Percentiles rank a stretch among this genome's conserved stretches.
These are phyloP conservation scores for Talaromyces borbonicus DNA, from an alignment of 495 filamentous ascomycete genomes.

Conservation along the genomic window DNA sequence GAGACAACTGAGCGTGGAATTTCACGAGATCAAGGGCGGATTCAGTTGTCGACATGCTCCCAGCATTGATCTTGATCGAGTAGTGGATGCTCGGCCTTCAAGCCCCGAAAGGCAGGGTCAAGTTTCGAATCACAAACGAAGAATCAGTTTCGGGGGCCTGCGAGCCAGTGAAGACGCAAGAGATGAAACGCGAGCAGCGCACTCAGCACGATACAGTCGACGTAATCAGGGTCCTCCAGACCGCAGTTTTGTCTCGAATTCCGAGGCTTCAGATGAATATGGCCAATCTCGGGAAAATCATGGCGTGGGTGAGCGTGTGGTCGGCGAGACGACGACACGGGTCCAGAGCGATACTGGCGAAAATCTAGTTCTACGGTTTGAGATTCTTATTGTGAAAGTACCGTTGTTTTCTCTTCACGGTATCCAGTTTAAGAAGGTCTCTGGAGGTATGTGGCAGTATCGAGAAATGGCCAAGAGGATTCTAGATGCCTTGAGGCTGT, in stretches of 20 bases:
- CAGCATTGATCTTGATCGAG: slow-evolving; percentile 76
- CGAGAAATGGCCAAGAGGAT: slow-evolving; percentile 97
- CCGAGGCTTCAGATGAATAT: slow-evolving; percentile 68
- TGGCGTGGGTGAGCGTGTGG: slow-evolving; percentile 37
- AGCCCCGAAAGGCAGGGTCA: slow-evolving; percentile 44
- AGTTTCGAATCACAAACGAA: slow-evolving; percentile 54
- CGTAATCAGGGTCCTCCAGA: slow-evolving; percentile 44
- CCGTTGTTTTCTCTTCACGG: slow-evolving; percentile 87
- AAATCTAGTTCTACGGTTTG: slow-evolving; percentile 75
- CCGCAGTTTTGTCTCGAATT: slow-evolving; percentile 62
- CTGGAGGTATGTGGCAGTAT: slow-evolving; percentile 95
- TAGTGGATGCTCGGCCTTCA: slow-evolving; percentile 45
- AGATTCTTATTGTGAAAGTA: slow-evolving; percentile 97
- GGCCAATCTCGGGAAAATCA: slow-evolving; percentile 34
- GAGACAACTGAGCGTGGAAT: slow-evolving; percentile 78
- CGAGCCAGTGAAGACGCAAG: slow-evolving; percentile 40
- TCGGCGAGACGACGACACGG: slow-evolving; percentile 75
- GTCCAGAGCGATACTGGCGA: slow-evolving; percentile 78
- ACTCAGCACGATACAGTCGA: slow-evolving; percentile 22
- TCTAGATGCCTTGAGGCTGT: slow-evolving; percentile 71
- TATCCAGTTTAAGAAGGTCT: slow-evolving; percentile 96
- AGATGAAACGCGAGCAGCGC: slow-evolving; percentile 15
- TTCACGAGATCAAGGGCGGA: slow-evolving; percentile 83
- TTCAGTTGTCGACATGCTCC: slow-evolving; percentile 84
- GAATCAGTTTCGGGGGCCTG: slow-evolving; percentile 74